Base-by-base conservation (phyloP, 306 rosid species). In the Echinosophora koreensis region DNA sequence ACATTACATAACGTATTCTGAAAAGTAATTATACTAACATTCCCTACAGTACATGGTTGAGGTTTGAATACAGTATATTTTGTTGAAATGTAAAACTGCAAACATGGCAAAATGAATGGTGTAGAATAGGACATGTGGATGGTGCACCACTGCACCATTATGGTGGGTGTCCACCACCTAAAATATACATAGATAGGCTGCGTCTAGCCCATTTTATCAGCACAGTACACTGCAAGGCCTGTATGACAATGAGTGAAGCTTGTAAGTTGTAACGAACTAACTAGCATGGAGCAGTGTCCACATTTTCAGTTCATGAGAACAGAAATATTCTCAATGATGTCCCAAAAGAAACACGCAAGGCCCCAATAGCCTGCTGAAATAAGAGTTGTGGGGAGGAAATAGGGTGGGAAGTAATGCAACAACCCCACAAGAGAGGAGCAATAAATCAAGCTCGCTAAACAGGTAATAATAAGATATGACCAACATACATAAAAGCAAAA, bases 401-500 rank as follows among this genome's bases (percentile, higher is more conserved):
- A 39, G 37, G 49, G 28, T n/a, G 65, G 39, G 39, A 18, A 32
- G 22, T 1, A 13, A 75, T 50, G 72, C 55, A 51, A 55, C 42
- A 37, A 64, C 1, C 55, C 30, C 71, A 22, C 15, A 18, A 52
- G n/a, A 58, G 41, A 30, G 59, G 44, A 15, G 78, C 67, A 52
- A 51, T 27, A 52, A 70, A 58, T 78, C 41, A 68, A 69, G 66
- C 66, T 39, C 28, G 37, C 66, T 61, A 9, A 64, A 55, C 44
- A 46, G 44, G 58, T 71, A 79, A 30, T 65, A 56, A 74, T 37
- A 65, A 57, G 14, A 82, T 82, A 69, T 74, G 18, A 68, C 71
- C 61, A 59, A 65, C 80, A 82, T 61, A 47, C 56, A 80, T 69
- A 74, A 47, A 15, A 41, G 8, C 6, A 37, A 37, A 59, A 73